Conservation (phyloP, 805 yeast species). For the Torulaspora franciscae region DNA sequence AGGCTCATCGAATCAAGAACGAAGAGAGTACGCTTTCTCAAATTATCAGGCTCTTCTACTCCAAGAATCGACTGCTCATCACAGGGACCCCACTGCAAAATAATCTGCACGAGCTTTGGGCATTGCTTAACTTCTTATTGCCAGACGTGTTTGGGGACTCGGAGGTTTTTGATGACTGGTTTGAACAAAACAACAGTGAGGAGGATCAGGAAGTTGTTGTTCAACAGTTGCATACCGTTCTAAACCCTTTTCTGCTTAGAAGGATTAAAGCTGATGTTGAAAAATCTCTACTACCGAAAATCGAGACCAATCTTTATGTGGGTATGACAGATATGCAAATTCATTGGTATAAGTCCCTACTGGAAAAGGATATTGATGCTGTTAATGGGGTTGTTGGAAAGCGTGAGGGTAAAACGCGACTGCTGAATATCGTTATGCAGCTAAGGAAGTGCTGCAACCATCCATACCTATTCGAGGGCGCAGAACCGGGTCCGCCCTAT, state of each 20-base stretch:
- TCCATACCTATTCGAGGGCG: conserved; percentile 97
- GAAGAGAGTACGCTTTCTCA: conserved; percentile 90
- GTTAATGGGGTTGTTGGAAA: conserved; percentile 95
- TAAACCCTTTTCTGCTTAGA: conserved; percentile 82
- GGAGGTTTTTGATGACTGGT: conserved; percentile 88
- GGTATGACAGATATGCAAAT: conserved; percentile 96
- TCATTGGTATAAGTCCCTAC: conserved; percentile 80
- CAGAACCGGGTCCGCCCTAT: conserved; percentile 97
- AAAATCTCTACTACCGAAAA: conserved; percentile 81
- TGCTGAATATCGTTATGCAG: conserved; percentile 94
- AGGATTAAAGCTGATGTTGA: conserved; percentile 93
- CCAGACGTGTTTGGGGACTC: conserved; percentile 96
- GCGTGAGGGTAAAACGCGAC: conserved; percentile 85
- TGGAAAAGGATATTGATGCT: conserved; percentile 93
- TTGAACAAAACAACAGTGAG: conserved; percentile 44
- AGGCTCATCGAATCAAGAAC: conserved; percentile 94
- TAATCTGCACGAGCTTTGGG: conserved; percentile 95
- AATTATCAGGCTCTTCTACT: conserved; percentile 82
- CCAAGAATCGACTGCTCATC: conserved; percentile 75
- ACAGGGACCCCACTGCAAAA: conserved; percentile 97
- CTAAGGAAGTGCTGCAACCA: conserved; percentile 94
- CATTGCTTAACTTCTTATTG: conserved; percentile 76
- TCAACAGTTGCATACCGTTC: conserved; percentile 79
- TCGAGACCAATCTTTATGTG: conserved; percentile 82
- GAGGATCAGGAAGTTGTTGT: conserved; percentile 76